Evolutionary conservation across 2,329 filamentous ascomycete genomes (phyloP), one percentile per base, ranked within the genome.

Genomic region (Colletotrichum echinochloae): DNA sequence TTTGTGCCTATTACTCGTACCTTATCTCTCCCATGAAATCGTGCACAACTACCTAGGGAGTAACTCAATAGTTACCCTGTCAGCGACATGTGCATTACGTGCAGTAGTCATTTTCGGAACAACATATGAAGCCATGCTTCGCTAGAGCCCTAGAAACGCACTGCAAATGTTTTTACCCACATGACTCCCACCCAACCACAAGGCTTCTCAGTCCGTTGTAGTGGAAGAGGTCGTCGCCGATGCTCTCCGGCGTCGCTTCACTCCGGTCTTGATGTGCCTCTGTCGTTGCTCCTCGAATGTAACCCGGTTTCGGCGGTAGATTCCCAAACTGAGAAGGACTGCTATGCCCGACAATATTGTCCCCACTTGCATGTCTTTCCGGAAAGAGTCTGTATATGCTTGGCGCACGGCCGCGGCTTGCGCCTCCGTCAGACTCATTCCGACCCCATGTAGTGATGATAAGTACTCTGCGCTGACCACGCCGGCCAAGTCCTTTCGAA

Each of bases 361-460:
- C 48, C 81, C 83, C n/a, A 84, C 79, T 55, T 79, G 78, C 85
- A 88, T 87, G 59, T 85, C 83, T 60, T 79, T 73, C 7, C 74
- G 79, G 72, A 87, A 86, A 2, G 86, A 82, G 14, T 82, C 76
- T 0, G 83, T 78, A 73, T 86, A 87, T 0, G 81, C 79, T 35
- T 74, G 73, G 57, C 80, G 78, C 39, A 86, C 75, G 1, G 75
- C 74, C 5, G 72, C 74, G 33, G 78, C 75, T 60, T 83, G 78
- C 16, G 65, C 65, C 0, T 71, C 56, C 0, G 77, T 75, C 12
- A 84, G 66, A 9, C 70, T 48, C 41, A 67, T 63, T 46, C 73
- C 65, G 23, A 72, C 62, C 8, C 74, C 72, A 6, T 76, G 74
- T 5, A 80, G 68, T 7, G 67, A 77, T 28, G 74, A 71, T 20